Evolutionary conservation across 202 grass and related monocot genomes (phyloP).

Genomic region (Digitaria exilis): DNA sequence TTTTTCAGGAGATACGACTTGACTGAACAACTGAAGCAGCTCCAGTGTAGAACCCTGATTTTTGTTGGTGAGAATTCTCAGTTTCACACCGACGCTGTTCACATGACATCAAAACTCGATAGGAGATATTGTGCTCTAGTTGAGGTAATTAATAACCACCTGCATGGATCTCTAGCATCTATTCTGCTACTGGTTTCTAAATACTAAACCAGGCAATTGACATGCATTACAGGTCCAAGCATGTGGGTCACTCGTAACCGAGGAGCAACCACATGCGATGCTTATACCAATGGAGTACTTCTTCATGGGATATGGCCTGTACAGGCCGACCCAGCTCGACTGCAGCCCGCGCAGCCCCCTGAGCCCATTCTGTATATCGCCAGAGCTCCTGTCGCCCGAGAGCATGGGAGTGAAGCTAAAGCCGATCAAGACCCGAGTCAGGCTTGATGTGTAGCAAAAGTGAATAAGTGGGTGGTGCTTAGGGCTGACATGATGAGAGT

Average conservation of each 20-base stretch:
- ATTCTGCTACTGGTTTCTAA: background rate
- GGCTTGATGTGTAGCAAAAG: constrained; percentile 54
- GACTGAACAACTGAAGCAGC: constrained; percentile 74
- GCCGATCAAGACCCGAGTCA: constrained; percentile 82
- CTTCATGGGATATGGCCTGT: constrained; percentile 86
- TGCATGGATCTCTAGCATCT: constrained; percentile 4
- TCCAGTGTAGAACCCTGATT: constrained; percentile 89
- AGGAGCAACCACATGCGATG: constrained; percentile 96
- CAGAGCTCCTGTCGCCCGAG: constrained; percentile 86
- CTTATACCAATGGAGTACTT: constrained; percentile 96
- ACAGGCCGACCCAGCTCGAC: constrained; percentile 68
- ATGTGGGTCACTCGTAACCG: constrained; percentile 84
- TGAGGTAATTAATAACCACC: constrained; percentile 65
- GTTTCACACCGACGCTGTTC: constrained; percentile 81
- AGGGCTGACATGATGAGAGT: constrained; percentile 40
- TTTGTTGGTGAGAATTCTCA: constrained; percentile 86
- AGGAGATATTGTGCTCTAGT: constrained; percentile 91
- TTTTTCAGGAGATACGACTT: constrained; percentile 85
- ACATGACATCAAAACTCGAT: constrained; percentile 86
- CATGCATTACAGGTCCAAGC: constrained; percentile 67
- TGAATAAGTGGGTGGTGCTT: constrained; percentile 15
- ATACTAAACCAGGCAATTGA: background rate
- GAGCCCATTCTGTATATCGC: constrained; percentile 78
- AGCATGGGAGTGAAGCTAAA: constrained; percentile 99
- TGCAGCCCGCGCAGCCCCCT: constrained; percentile 83